Percentiles rank a stretch among this genome's conserved stretches.
Conservation (phyloP, 2,329 filamentous ascomycete species). For the Cadophora gregata region DNA sequence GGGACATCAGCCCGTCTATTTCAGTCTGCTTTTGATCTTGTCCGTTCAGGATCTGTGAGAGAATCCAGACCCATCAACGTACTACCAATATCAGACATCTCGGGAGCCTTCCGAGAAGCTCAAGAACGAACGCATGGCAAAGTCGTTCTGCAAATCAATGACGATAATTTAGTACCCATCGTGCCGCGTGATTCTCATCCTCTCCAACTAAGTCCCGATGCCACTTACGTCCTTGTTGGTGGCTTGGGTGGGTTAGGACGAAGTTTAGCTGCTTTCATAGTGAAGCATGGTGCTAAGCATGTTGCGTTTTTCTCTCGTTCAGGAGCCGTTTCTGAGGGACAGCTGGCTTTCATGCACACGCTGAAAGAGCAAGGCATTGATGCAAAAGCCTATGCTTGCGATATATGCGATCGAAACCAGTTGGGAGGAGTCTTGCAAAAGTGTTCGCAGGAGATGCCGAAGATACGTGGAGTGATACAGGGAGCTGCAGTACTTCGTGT, state of each 20-base stretch:
- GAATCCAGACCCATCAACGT: slow-evolving; percentile 10
- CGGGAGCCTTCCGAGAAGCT: slow-evolving; percentile 10
- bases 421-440: background rate
- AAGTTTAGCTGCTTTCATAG: slow-evolving; percentile 36
- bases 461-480: slow-evolving; percentile 12
- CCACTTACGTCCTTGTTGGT: slow-evolving; percentile 41
- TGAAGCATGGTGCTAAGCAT: slow-evolving; percentile 35
- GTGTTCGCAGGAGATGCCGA: slow-evolving; percentile 12
- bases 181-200: slow-evolving; percentile 20
- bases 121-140: slow-evolving; percentile 10
- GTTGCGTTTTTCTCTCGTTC: slow-evolving; percentile 42
- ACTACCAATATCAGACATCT: slow-evolving; percentile 9
- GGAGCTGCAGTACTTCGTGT: slow-evolving; percentile 17
- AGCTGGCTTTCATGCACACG: slow-evolving; percentile 3
- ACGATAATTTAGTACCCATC: slow-evolving; percentile 10
- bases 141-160: background rate
- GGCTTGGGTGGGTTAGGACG: slow-evolving; percentile 43
- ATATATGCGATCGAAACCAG: slow-evolving; percentile 13
- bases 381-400: slow-evolving; percentile 39
- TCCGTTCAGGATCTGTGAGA: background rate
- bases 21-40: slow-evolving; percentile 7
- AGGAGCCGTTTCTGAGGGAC: slow-evolving; percentile 16
- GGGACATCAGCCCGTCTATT: slow-evolving; percentile 2
- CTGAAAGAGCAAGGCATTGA: slow-evolving; percentile 49
- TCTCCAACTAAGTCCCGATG: slow-evolving; percentile 18